A percentile compares a stretch with the other conserved stretches of the same genome.
phyloP scores from a whole-genome alignment of 805 yeast species.

The Pichia phayaonensis region DNA sequence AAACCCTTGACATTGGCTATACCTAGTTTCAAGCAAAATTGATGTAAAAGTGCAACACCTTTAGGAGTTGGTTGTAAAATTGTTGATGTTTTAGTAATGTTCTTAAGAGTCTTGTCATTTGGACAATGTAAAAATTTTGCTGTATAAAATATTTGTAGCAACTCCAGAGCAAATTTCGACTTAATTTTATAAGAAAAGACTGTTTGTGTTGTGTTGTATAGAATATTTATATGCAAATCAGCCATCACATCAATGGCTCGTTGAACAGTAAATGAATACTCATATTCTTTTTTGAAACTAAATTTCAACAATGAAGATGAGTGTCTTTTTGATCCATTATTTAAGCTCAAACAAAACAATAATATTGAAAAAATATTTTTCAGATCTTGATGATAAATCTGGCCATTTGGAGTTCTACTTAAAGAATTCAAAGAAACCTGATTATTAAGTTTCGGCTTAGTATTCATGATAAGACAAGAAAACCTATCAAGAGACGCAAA shows the following conservation, averaged over 20 bases:
- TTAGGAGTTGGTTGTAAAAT: constrained; percentile 83
- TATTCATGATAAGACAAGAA: neutral
- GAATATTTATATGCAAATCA: constrained; percentile 38
- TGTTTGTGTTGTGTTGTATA: constrained; percentile 43
- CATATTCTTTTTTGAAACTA: constrained; percentile 24
- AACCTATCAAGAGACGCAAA: too few relatives aligned
- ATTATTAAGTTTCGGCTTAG: neutral
- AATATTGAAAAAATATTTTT: constrained; percentile 51
- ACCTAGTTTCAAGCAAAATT: constrained; percentile 53
- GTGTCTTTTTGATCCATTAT: neutral
- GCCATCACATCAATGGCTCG: constrained; percentile 49
- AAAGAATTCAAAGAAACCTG: constrained; percentile 8
- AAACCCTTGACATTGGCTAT: constrained; percentile 18
- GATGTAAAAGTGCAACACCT: constrained; percentile 65
- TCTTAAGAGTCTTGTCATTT: constrained; percentile 55
- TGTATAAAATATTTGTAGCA: constrained; percentile 45
- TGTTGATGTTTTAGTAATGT: constrained; percentile 32
- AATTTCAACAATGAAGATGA: neutral
- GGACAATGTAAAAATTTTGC: constrained; percentile 71
- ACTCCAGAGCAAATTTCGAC: constrained; percentile 36
- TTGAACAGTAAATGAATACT: constrained; percentile 45
- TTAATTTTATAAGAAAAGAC: constrained; percentile 48
- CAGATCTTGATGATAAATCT: constrained; percentile 47
- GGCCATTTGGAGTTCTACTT: constrained; percentile 43
- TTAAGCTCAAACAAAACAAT: constrained; percentile 35